Evolutionary conservation across 2,329 filamentous ascomycete species (phyloP).

Genomic region (Ustulina deusta): DNA sequence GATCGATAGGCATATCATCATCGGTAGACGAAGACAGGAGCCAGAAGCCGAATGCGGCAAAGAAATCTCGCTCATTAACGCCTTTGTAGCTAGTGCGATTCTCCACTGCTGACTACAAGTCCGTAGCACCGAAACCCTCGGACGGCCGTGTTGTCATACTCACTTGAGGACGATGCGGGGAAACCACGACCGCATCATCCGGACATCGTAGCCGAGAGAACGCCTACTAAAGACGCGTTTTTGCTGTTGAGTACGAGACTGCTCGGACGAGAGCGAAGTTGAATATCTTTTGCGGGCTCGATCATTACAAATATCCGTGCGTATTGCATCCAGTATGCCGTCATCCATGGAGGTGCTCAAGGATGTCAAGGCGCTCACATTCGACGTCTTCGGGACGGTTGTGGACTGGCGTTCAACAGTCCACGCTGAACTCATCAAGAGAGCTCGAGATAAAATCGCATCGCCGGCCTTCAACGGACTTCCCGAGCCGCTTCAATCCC

Average conservation of each 20-base stretch:
- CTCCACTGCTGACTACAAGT: not conserved
- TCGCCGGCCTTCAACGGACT: conserved; percentile 60
- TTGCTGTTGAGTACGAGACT: not conserved
- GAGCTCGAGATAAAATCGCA: conserved; percentile 62
- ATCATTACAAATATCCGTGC: conserved; percentile 4
- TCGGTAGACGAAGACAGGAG: not conserved
- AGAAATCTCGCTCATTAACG: not conserved
- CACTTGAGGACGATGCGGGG: conserved; percentile 17
- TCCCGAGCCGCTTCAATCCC: conserved; percentile 59
- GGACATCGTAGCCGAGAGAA: not conserved
- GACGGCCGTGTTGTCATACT: not conserved
- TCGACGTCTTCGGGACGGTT: conserved; percentile 84
- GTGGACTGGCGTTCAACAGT: conserved; percentile 83
- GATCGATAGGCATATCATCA: not conserved
- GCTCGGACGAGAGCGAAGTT: not conserved
- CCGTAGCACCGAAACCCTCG: not conserved
- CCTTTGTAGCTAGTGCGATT: not conserved
- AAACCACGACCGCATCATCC: conserved; percentile 20
- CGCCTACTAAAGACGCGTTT: not conserved
- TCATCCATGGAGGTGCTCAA: conserved; percentile 36
- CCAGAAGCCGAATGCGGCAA: not conserved
- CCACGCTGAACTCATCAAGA: conserved; percentile 66
- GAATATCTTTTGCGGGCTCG: not conserved
- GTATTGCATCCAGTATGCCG: conserved; percentile 15
- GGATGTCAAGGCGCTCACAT: conserved; percentile 70